Conservation (phyloP, 176 grass and related monocot genomes). For the Musa acuminata region DNA sequence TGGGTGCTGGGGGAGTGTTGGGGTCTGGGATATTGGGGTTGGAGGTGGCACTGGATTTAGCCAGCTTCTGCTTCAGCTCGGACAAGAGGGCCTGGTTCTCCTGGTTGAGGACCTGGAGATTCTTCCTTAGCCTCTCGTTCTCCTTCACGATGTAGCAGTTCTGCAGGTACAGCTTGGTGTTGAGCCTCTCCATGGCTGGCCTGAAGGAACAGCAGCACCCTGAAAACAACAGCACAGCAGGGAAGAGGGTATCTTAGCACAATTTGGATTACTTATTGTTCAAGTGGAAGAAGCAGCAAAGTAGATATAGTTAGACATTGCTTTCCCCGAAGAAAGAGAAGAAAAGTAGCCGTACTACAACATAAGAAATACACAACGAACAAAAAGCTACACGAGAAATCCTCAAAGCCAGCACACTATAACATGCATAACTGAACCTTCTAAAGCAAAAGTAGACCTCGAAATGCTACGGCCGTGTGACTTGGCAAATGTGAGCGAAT, state of each 20-base stretch:
- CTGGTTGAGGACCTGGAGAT: conserved; percentile 62
- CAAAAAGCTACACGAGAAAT: conserved; percentile 11
- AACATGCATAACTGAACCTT: background rate
- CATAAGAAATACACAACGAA: conserved; percentile 12
- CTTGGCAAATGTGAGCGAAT: too few species aligned
- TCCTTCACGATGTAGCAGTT: conserved; percentile 96
- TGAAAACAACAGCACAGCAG: background rate
- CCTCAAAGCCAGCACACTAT: background rate
- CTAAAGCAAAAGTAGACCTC: too few species aligned
- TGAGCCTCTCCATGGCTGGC: conserved; percentile 53
- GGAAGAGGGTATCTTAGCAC: background rate
- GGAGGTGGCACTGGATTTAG: conserved; percentile 23
- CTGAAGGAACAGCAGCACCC: background rate
- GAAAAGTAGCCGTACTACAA: background rate
- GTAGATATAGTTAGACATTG: background rate
- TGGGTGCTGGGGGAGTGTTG: background rate
- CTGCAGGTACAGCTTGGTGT: conserved; percentile 76
- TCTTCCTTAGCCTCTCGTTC: conserved; percentile 90
- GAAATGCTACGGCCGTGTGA: too few species aligned
- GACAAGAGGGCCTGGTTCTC: conserved; percentile 80
- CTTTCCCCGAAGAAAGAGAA: background rate
- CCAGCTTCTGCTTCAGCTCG: conserved; percentile 67
- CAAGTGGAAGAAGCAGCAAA: too few species aligned
- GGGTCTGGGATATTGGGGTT: conserved; percentile 5
- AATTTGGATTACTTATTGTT: too few species aligned